Percentiles rank a stretch among this genome's conserved stretches.
phyloP scores from a whole-genome alignment of 2,329 filamentous ascomycete genomes.

The Aspergillus piperis region DNA sequence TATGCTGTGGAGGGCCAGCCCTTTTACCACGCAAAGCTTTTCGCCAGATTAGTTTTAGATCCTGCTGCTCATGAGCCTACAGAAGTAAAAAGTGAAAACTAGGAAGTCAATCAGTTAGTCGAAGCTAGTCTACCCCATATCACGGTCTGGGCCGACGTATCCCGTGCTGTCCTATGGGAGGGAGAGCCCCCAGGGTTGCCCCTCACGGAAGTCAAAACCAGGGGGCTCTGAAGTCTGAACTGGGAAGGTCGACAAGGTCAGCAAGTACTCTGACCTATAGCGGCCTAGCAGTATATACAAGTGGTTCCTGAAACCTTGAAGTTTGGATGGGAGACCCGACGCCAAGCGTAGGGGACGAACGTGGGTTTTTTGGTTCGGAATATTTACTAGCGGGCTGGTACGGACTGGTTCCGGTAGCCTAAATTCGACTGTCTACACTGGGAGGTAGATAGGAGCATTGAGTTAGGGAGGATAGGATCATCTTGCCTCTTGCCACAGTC shows the following conservation, averaged over 20 bases:
- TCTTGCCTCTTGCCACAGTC: background rate
- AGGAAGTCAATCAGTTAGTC: background rate
- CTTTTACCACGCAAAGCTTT: background rate
- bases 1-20: slow-evolving; percentile 1
- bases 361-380: background rate
- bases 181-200: background rate
- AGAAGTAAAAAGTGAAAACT: background rate
- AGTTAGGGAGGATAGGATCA: background rate
- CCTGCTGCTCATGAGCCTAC: background rate
- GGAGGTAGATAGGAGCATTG: too few relatives aligned
- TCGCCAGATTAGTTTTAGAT: background rate
- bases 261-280: background rate
- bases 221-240: background rate
- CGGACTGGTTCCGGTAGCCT: background rate
- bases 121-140: background rate
- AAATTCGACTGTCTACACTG: background rate
- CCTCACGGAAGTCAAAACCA: background rate
- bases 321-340: background rate
- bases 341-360: slow-evolving; percentile 6
- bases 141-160: slow-evolving; percentile 1
- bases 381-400: background rate
- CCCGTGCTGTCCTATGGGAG: background rate
- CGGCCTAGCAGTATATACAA: background rate
- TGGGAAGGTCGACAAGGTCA: background rate
- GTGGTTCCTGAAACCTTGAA: slow-evolving; percentile 15